Percentiles rank a stretch among this genome's conserved stretches.
Evolutionary conservation across 345 rosid genomes (phyloP).

Genomic region (Lepidium sativum): DNA sequence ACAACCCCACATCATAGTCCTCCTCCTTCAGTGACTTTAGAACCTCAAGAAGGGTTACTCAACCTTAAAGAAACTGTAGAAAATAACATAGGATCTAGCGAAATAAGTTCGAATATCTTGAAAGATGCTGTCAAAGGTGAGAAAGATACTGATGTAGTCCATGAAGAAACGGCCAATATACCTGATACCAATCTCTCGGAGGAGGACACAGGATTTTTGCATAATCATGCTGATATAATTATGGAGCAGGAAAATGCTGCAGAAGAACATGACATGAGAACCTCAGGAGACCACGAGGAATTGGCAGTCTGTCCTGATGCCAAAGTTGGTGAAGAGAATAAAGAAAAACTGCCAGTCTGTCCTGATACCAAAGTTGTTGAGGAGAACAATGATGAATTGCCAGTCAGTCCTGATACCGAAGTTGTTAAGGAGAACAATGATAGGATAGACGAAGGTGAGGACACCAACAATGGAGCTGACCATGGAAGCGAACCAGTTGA

Average conservation of each 20-base stretch:
- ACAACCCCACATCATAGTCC: conserved; percentile 6
- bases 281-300: conserved; percentile 7
- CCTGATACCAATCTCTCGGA: conserved; percentile 15
- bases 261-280: conserved; percentile 9
- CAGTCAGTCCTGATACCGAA: conserved; percentile 20
- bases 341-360: not conserved
- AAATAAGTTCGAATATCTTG: conserved; percentile 6
- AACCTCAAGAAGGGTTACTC: conserved; percentile 20
- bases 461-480: conserved; percentile 7
- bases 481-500: conserved; percentile 1
- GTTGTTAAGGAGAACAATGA: conserved; percentile 10
- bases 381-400: not conserved
- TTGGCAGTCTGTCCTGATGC: conserved; percentile 17
- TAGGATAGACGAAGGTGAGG: not conserved
- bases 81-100: not conserved
- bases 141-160: not conserved
- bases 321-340: not conserved
- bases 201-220: conserved; percentile 2
- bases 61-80: conserved; percentile 10
- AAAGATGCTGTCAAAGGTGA: conserved; percentile 9
- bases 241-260: conserved; percentile 7
- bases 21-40: conserved; percentile 16
- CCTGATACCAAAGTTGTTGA: conserved; percentile 7
- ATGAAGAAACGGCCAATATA: conserved; percentile 5
- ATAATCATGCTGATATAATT: not conserved